These are phyloP conservation scores for Naganishia antarctica DNA, from an alignment of 768 basidiomycete genomes.

Conservation along the genomic window DNA sequence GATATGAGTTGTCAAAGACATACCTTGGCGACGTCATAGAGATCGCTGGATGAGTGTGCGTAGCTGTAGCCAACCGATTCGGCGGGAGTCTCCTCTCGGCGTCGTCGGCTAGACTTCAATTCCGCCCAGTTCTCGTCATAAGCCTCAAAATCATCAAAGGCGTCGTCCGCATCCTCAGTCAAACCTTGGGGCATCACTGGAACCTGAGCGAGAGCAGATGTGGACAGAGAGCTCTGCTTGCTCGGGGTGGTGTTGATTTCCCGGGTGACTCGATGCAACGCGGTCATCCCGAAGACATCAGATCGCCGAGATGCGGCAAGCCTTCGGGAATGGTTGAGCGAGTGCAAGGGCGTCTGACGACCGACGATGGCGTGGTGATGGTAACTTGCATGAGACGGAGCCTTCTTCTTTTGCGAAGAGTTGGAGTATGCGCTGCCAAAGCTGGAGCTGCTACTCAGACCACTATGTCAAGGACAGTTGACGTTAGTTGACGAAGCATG, in stretches of 20 bases:
- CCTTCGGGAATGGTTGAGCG: conserved; percentile 18
- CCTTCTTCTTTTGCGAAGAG: conserved; percentile 20
- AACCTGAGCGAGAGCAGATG: conserved; percentile 1
- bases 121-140: conserved; percentile 16
- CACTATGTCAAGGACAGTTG: background rate
- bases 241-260: conserved; percentile 6
- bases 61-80: conserved; percentile 6
- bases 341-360: conserved; percentile 14
- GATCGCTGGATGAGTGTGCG: conserved; percentile 9
- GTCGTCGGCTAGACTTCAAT: conserved; percentile 10
- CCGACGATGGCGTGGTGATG: conserved; percentile 17
- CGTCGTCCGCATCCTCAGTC: conserved; percentile 3
- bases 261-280: conserved; percentile 11
- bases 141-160: conserved; percentile 12
- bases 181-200: background rate
- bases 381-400: conserved; percentile 15
- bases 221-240: conserved; percentile 9
- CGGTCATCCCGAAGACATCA: conserved; percentile 18
- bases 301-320: conserved; percentile 8
- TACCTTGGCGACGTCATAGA: conserved; percentile 14
- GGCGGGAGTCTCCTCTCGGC: conserved; percentile 11
- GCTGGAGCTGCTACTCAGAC: conserved; percentile 12
- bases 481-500: too few species aligned
- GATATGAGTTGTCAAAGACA: background rate
- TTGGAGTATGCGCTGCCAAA: conserved; percentile 7